These are phyloP conservation scores for Ganoderma sp. DNA, from an alignment of 1,284 basidiomycete genomes.

Conservation along the genomic window DNA sequence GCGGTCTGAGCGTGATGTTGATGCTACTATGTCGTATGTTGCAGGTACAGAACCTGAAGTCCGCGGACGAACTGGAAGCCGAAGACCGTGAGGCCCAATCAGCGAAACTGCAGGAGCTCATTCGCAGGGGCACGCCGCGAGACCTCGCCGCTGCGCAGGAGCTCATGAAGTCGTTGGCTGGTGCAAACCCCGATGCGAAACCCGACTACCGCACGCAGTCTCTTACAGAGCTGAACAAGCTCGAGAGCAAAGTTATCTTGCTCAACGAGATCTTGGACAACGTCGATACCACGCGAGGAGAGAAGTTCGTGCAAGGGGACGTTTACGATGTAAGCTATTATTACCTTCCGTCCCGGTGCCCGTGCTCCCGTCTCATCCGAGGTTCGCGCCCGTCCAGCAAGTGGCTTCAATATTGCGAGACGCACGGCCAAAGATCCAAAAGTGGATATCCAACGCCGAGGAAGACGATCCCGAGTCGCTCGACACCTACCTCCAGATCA, in stretches of 20 bases:
- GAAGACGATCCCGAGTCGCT: slow-evolving; percentile 85
- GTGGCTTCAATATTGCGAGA: slow-evolving; percentile 83
- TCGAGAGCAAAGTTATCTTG: slow-evolving; percentile 93
- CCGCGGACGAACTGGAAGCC: slow-evolving; percentile 94
- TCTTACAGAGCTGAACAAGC: slow-evolving; percentile 88
- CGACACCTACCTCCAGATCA: slow-evolving; percentile 93
- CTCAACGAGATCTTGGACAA: slow-evolving; percentile 98
- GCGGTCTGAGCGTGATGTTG: not conserved
- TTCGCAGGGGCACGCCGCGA: slow-evolving; percentile 92
- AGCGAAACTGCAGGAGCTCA: slow-evolving; percentile 97
- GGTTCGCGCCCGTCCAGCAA: slow-evolving; percentile 61
- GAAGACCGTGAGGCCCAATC: slow-evolving; percentile 96
- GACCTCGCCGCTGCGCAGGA: slow-evolving; percentile 97
- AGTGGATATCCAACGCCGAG: slow-evolving; percentile 96
- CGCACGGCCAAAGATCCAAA: slow-evolving; percentile 94
- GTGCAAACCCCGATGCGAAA: slow-evolving; percentile 93
- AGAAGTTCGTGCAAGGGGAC: slow-evolving; percentile 86
- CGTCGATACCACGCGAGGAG: slow-evolving; percentile 71
- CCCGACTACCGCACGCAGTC: slow-evolving; percentile 94
- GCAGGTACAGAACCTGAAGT: slow-evolving; percentile 78
- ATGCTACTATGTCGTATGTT: not conserved
- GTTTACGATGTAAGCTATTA: slow-evolving; percentile 81
- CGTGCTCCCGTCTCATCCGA: slow-evolving; percentile 1
- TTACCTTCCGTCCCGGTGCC: not conserved
- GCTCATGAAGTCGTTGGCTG: slow-evolving; percentile 95